These are phyloP conservation scores for Phytopythium mirpurense DNA, from an alignment of 352 stramenopile genomes.

Conservation along the genomic window DNA sequence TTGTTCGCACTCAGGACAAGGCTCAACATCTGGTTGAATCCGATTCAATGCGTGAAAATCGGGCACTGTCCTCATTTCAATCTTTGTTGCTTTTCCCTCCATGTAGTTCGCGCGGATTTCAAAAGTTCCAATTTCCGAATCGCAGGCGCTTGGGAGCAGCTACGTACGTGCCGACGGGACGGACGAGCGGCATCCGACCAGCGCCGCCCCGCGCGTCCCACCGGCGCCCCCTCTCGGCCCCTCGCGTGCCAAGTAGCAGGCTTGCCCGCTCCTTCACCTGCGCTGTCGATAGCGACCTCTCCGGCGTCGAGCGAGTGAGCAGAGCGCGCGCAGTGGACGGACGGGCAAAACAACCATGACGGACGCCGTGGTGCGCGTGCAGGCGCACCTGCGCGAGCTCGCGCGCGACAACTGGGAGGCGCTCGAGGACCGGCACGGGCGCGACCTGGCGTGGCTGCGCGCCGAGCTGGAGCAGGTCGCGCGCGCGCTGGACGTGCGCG, in stretches of 20 bases:
- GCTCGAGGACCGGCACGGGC: constrained; percentile 38
- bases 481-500: constrained; percentile 39
- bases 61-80: background rate
- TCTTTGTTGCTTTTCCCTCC: background rate
- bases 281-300: background rate
- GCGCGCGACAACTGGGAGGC: constrained; percentile 44
- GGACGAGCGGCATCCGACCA: background rate
- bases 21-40: background rate
- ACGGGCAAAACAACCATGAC: too few relatives aligned
- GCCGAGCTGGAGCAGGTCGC: constrained; percentile 44
- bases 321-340: constrained; percentile 31
- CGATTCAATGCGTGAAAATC: background rate
- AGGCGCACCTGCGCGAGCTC: constrained; percentile 43
- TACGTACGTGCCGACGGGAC: background rate
- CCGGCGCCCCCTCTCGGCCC: background rate
- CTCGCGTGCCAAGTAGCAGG: background rate
- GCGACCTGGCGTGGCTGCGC: constrained; percentile 45
- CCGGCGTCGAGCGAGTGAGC: background rate
- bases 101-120: background rate
- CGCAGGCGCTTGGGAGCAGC: too few relatives aligned
- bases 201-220: background rate
- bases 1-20: background rate
- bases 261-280: background rate
- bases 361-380: constrained; percentile 63
- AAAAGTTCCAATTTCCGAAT: constrained; percentile 6